A percentile compares a stretch with the other conserved stretches of the same genome.
These are phyloP conservation scores for Xylaria grammica DNA, from an alignment of 495 filamentous ascomycete species.

Conservation along the genomic window DNA sequence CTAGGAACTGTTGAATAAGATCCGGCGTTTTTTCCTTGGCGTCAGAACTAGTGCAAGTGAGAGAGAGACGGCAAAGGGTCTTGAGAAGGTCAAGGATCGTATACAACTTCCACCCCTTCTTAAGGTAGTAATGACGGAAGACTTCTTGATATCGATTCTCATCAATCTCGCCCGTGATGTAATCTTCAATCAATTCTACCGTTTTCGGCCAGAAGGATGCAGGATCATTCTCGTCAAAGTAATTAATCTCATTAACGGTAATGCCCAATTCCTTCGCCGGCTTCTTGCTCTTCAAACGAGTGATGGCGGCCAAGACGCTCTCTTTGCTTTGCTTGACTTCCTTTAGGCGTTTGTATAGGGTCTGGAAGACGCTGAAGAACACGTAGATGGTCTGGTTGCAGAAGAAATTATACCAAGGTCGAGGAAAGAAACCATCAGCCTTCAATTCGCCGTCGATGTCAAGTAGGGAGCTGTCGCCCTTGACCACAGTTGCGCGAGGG, in stretches of 20 bases:
- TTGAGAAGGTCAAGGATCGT: slow-evolving; percentile 83
- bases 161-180: slow-evolving; percentile 83
- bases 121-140: slow-evolving; percentile 85
- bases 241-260: slow-evolving; percentile 55
- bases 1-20: slow-evolving; percentile 80
- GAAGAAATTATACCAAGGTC: slow-evolving; percentile 83
- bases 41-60: slow-evolving; percentile 76
- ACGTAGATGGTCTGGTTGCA: slow-evolving; percentile 87
- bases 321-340: slow-evolving; percentile 79
- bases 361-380: slow-evolving; percentile 91
- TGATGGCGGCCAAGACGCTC: slow-evolving; percentile 72
- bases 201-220: slow-evolving; percentile 58
- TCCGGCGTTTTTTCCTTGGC: slow-evolving; percentile 89
- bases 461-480: slow-evolving; percentile 45
- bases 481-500: slow-evolving; percentile 53
- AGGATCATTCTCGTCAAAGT: slow-evolving; percentile 49
- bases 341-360: slow-evolving; percentile 80
- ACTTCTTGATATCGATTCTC: slow-evolving; percentile 82
- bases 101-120: slow-evolving; percentile 88
- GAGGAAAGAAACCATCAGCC: slow-evolving; percentile 79
- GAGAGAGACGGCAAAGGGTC: slow-evolving; percentile 74
- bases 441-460: slow-evolving; percentile 67
- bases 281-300: slow-evolving; percentile 70
- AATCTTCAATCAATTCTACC: slow-evolving; percentile 77
- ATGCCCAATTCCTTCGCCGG: slow-evolving; percentile 81